Conservation (phyloP, 257 asterid genomes). For the Fraxinus cuspidata region DNA sequence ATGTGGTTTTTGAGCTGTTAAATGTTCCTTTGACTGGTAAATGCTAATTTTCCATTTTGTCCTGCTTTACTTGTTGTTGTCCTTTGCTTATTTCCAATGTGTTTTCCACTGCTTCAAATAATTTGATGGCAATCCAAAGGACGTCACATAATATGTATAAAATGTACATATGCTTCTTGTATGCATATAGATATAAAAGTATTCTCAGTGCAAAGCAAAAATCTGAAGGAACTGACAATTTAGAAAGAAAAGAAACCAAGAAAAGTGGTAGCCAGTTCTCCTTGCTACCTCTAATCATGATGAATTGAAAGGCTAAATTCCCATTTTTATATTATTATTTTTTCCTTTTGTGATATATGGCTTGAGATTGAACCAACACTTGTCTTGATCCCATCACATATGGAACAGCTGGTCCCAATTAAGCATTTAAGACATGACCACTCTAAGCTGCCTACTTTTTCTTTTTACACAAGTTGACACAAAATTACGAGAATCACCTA, state of each 20-base stretch:
- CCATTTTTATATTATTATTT: no score
- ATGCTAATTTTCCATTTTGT: background rate
- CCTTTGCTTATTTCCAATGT: background rate
- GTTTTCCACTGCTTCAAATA: background rate
- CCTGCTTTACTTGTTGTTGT: background rate
- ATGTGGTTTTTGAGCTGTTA: background rate
- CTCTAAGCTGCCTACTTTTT: background rate
- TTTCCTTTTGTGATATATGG: background rate
- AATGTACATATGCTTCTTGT: background rate
- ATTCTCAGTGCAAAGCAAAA: no score
- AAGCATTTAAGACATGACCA: background rate
- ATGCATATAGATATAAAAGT: background rate
- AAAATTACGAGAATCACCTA: background rate
- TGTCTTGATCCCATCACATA: background rate
- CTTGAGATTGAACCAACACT: background rate
- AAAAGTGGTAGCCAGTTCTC: background rate
- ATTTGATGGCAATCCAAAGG: background rate
- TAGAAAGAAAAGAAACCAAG: background rate
- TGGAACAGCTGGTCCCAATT: background rate
- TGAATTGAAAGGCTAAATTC: no score
- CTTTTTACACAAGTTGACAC: background rate
- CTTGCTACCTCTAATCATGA: background rate
- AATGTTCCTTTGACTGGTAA: background rate
- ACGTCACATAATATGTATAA: background rate
- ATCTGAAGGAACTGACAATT: background rate